phyloP scores from a whole-genome alignment of 179 eudicot genomes.

The Beta lomatogona region DNA sequence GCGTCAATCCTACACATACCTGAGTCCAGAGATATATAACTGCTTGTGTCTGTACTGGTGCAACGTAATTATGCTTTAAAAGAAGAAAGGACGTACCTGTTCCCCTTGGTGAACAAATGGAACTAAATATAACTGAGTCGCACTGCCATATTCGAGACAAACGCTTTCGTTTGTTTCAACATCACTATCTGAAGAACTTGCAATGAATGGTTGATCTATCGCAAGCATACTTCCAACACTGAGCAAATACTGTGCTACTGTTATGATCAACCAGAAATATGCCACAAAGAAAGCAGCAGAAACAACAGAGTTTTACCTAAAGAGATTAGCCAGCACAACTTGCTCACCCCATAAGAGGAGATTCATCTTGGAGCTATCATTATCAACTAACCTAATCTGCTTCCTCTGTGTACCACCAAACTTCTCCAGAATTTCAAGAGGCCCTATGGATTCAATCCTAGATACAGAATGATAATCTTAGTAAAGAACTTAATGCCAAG shows the following conservation, averaged over 20 bases:
- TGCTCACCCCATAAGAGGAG: conserved; percentile 94
- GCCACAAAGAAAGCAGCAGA: conserved; percentile 22
- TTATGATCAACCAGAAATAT: conserved; percentile 13
- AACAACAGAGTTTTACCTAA: conserved; percentile 52
- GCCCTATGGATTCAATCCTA: conserved; percentile 80
- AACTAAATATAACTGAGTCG: conserved; percentile 82
- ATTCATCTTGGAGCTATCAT: conserved; percentile 60
- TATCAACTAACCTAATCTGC: conserved; percentile 71
- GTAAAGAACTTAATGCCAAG: neutral
- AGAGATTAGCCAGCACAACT: conserved; percentile 69
- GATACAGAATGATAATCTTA: conserved; percentile 19
- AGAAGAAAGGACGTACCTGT: conserved; percentile 50
- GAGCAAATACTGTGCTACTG: conserved; percentile 24
- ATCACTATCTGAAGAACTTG: conserved; percentile 47
- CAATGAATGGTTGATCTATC: conserved; percentile 73
- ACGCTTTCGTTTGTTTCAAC: conserved; percentile 42
- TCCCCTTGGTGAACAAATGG: conserved; percentile 80
- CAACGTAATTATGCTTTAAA: neutral
- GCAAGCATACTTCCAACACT: conserved; percentile 96
- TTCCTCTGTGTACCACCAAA: conserved; percentile 64
- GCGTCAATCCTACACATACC: conserved; percentile 76
- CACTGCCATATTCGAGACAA: conserved; percentile 95
- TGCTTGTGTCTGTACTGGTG: neutral
- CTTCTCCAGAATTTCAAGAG: conserved; percentile 60
- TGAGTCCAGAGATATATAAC: conserved; percentile 28